phyloP scores from a whole-genome alignment of 108 stramenopile genomes.

The Nannochloropsis granulata region DNA sequence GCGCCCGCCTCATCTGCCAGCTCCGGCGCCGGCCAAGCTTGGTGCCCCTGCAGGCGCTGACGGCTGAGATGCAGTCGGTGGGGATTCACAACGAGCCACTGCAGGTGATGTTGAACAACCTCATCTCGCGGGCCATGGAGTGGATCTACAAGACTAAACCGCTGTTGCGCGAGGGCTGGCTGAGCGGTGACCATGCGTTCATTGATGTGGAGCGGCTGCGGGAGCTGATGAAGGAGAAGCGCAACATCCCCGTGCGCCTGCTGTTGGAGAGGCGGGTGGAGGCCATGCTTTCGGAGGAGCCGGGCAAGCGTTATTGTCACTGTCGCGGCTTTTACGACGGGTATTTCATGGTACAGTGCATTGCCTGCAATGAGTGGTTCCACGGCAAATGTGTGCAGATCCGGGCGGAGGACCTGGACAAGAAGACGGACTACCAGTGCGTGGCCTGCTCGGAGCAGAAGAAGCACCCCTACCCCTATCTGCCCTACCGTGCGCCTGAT shows the following conservation, averaged over 20 bases:
- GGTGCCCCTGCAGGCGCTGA: background rate
- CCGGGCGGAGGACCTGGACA: background rate
- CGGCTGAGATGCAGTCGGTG: background rate
- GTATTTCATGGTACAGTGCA: conserved; percentile 64
- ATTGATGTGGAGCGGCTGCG: conserved; percentile 12
- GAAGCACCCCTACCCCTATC: background rate
- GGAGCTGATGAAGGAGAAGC: conserved; percentile 11
- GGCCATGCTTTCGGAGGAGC: conserved; percentile 28
- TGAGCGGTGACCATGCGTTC: background rate
- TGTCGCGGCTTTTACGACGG: conserved; percentile 71
- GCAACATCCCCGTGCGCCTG: conserved; percentile 18
- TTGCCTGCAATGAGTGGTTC: conserved; percentile 62
- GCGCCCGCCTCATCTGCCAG: background rate
- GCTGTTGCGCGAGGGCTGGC: background rate
- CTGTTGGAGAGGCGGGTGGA: conserved; percentile 10
- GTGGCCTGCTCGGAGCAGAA: background rate
- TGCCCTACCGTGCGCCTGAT: background rate
- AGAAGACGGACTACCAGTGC: background rate
- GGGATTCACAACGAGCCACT: background rate
- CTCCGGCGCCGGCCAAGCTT: background rate
- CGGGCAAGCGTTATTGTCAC: conserved; percentile 56
- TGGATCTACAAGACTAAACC: background rate
- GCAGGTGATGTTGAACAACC: background rate
- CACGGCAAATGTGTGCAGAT: conserved; percentile 57
- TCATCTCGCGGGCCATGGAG: background rate